Percentiles rank a stretch among this genome's conserved stretches.
phyloP scores from a whole-genome alignment of 441 rosid genomes.

The Eutrema salsugineum region DNA sequence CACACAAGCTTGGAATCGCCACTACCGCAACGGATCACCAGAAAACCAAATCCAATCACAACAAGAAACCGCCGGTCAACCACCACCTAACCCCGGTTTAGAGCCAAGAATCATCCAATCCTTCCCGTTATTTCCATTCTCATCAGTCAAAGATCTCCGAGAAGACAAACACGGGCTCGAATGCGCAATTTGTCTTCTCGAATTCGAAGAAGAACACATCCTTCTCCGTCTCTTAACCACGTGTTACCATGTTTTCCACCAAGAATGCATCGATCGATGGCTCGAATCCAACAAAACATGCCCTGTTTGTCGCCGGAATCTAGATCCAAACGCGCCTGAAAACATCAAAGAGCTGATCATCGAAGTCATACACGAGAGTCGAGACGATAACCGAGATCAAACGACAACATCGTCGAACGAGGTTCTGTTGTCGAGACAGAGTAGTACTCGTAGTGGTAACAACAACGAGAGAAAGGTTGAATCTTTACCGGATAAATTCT shows the following conservation, averaged over 20 bases:
- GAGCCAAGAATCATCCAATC: conserved; percentile 53
- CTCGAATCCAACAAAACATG: conserved; percentile 73
- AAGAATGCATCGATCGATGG: conserved; percentile 89
- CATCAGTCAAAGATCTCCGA: conserved; percentile 56
- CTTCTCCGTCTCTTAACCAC: conserved; percentile 58
- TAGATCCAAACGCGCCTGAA: conserved; percentile 38
- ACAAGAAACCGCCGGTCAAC: not conserved
- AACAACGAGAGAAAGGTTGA: conserved; percentile 15
- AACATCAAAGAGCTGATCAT: conserved; percentile 39
- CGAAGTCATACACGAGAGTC: conserved; percentile 39
- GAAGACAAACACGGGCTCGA: conserved; percentile 61
- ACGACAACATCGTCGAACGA: conserved; percentile 1
- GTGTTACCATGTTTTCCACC: conserved; percentile 82
- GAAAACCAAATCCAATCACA: conserved; percentile 26
- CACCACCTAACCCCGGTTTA: conserved; percentile 44
- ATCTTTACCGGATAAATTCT: conserved; percentile 32
- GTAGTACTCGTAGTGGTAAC: not conserved
- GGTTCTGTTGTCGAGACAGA: conserved; percentile 16
- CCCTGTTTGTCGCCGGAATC: conserved; percentile 76
- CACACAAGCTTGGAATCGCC: conserved; percentile 36
- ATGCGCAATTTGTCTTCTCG: conserved; percentile 80
- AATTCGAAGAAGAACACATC: conserved; percentile 56
- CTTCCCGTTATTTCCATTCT: conserved; percentile 63
- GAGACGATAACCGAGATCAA: not conserved
- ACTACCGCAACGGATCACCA: conserved; percentile 29